Evolutionary conservation across 2,329 filamentous ascomycete species (phyloP).

Genomic region (Cordyceps cateniannulata): DNA sequence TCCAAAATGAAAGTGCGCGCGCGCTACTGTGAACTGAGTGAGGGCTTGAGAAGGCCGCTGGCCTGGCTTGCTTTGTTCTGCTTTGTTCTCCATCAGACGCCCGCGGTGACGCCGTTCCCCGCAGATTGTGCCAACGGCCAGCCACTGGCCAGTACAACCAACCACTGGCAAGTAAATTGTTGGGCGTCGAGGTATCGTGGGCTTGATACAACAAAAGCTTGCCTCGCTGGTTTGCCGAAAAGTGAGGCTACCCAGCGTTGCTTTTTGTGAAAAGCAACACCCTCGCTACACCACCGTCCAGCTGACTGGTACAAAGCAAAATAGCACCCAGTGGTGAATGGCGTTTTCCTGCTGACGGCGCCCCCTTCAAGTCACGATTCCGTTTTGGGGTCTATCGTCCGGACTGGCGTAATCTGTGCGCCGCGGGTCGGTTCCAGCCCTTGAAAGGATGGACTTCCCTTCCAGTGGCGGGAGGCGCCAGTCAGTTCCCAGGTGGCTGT

Average conservation of each 20-base stretch:
- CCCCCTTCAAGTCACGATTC: constrained; percentile 4
- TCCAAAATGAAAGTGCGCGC: background rate
- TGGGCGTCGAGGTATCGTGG: too few species aligned
- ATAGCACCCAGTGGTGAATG: background rate
- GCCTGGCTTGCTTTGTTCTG: background rate
- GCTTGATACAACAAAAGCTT: background rate
- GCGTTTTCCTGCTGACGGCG: constrained; percentile 10
- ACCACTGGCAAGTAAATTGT: too few species aligned
- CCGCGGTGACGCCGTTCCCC: background rate
- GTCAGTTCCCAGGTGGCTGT: background rate
- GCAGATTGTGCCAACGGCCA: background rate
- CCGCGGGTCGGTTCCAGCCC: constrained; percentile 3
- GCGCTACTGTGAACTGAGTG: background rate
- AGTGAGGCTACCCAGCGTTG: background rate
- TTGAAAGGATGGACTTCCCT: background rate
- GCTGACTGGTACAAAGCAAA: background rate
- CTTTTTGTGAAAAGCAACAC: background rate
- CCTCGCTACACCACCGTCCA: background rate
- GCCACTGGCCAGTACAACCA: too few species aligned
- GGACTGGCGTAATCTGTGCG: constrained; percentile 9
- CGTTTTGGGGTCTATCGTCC: constrained; percentile 9
- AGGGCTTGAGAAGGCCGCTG: background rate
- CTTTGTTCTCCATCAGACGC: background rate
- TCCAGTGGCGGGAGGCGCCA: background rate
- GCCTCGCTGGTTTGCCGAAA: background rate